A percentile compares a stretch with the other conserved stretches of the same genome.
phyloP scores from a whole-genome alignment of 352 stramenopile species.

The Phytophthora palmivora region DNA sequence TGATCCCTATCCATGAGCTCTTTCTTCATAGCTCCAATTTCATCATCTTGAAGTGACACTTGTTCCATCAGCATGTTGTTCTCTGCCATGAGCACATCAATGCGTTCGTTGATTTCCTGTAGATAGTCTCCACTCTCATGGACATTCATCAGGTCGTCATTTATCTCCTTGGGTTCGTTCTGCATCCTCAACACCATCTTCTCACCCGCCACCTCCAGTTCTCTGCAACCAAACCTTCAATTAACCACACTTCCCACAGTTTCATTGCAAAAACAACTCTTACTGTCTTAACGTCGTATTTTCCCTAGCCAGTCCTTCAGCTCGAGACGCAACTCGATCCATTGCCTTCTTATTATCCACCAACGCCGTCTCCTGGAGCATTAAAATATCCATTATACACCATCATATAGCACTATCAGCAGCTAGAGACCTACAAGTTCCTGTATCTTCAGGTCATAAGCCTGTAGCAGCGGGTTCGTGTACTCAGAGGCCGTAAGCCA shows the following conservation, averaged over 20 bases:
- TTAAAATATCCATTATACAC: background rate
- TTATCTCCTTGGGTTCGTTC: slow-evolving; percentile 47
- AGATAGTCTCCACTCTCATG: slow-evolving; percentile 65
- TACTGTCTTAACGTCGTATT: slow-evolving; percentile 78
- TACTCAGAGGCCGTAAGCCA: slow-evolving; percentile 80
- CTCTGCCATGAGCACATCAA: slow-evolving; percentile 86
- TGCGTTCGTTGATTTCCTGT: slow-evolving; percentile 76
- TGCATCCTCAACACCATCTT: slow-evolving; percentile 63
- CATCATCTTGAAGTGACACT: slow-evolving; percentile 77
- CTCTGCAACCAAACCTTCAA: slow-evolving; percentile 34
- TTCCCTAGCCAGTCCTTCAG: slow-evolving; percentile 63
- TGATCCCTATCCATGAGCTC: slow-evolving; percentile 69
- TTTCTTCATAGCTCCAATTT: slow-evolving; percentile 68
- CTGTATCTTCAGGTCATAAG: slow-evolving; percentile 83
- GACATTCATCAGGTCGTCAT: slow-evolving; percentile 47
- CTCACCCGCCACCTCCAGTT: slow-evolving; percentile 64
- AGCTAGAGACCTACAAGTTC: slow-evolving; percentile 51
- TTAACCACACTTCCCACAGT: background rate
- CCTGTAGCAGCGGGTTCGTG: slow-evolving; percentile 75
- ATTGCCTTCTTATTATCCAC: slow-evolving; percentile 69
- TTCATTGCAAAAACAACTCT: background rate
- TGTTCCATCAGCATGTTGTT: slow-evolving; percentile 88
- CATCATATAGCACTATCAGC: background rate
- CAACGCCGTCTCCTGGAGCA: slow-evolving; percentile 48
- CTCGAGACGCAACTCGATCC: slow-evolving; percentile 53